Conservation (phyloP, 2,329 filamentous ascomycete genomes). For the Fusarium graminum region DNA sequence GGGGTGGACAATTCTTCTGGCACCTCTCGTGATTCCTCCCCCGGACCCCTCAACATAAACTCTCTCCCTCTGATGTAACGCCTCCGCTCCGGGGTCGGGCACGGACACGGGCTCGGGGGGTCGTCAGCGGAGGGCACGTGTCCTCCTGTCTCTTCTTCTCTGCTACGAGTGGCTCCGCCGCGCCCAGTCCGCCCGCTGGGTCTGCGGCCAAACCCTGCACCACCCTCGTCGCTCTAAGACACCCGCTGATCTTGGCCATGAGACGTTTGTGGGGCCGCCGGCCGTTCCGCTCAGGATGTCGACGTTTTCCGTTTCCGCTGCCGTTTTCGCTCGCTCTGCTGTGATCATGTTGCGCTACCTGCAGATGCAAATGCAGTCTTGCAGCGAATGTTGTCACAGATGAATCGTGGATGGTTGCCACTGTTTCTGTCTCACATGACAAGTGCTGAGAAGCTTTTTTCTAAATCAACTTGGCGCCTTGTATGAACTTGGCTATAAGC, state of each 20-base stretch:
- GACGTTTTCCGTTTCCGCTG: conserved; percentile 16
- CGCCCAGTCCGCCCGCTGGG: conserved; percentile 29
- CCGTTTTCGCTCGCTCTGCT: conserved; percentile 3
- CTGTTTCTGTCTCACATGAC: conserved; percentile 5
- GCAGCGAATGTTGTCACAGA: conserved; percentile 33
- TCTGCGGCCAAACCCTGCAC: conserved; percentile 18
- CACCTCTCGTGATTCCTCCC: conserved; percentile 1
- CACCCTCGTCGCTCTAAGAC: conserved; percentile 21
- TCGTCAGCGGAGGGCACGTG: conserved; percentile 40
- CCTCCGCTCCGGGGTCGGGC: conserved; percentile 32
- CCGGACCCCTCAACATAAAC: conserved; percentile 15
- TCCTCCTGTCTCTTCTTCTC: conserved; percentile 16
- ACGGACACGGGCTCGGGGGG: conserved; percentile 7
- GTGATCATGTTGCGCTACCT: neutral
- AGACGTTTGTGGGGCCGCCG: conserved; percentile 35
- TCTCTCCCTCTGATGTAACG: conserved; percentile 12
- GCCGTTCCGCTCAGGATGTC: conserved; percentile 35
- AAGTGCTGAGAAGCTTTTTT: conserved; percentile 34
- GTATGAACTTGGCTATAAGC: conserved; percentile 27
- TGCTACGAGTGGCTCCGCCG: conserved; percentile 35
- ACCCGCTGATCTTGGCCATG: conserved; percentile 35
- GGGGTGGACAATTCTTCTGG: neutral
- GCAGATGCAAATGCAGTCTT: conserved; percentile 23
- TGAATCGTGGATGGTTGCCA: conserved; percentile 20
- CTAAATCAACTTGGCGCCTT: conserved; percentile 19